phyloP scores from a whole-genome alignment of 345 rosid genomes.

The Geranium rotundifolium region DNA sequence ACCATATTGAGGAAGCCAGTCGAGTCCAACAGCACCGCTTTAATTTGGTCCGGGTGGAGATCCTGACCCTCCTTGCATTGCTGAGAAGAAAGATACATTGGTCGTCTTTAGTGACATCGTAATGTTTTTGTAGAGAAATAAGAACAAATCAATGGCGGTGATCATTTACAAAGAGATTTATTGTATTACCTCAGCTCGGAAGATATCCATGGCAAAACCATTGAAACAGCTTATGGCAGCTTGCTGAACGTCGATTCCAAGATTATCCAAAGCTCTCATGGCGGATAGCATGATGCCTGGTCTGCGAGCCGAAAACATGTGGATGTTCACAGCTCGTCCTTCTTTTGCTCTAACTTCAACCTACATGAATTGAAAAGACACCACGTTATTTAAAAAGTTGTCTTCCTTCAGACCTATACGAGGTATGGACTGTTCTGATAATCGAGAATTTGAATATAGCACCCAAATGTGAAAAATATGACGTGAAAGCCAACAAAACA shows the following conservation, averaged over 20 bases:
- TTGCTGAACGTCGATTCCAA: constrained; percentile 87
- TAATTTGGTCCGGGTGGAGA: constrained; percentile 79
- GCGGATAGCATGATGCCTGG: constrained; percentile 85
- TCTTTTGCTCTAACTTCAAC: constrained; percentile 90
- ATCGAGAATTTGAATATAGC: too few species aligned
- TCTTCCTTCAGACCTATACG: neutral
- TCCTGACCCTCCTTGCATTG: constrained; percentile 90
- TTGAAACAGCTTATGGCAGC: constrained; percentile 96
- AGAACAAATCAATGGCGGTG: neutral
- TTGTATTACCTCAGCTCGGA: constrained; percentile 76
- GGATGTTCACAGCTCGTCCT: constrained; percentile 96
- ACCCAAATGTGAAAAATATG: too few species aligned
- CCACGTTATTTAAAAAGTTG: neutral
- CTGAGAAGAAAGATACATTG: constrained; percentile 38
- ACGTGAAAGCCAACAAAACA: too few species aligned
- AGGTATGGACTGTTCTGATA: neutral
- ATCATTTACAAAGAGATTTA: neutral
- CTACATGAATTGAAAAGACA: constrained; percentile 19
- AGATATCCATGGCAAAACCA: constrained; percentile 86
- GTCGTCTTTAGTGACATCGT: neutral
- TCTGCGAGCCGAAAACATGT: constrained; percentile 88
- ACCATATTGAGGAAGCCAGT: constrained; percentile 56
- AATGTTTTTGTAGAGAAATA: neutral
- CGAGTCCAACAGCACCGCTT: constrained; percentile 73
- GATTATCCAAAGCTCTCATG: constrained; percentile 85